Conservation (phyloP, 768 basidiomycete genomes). For the Pleurotus ostreatus region DNA sequence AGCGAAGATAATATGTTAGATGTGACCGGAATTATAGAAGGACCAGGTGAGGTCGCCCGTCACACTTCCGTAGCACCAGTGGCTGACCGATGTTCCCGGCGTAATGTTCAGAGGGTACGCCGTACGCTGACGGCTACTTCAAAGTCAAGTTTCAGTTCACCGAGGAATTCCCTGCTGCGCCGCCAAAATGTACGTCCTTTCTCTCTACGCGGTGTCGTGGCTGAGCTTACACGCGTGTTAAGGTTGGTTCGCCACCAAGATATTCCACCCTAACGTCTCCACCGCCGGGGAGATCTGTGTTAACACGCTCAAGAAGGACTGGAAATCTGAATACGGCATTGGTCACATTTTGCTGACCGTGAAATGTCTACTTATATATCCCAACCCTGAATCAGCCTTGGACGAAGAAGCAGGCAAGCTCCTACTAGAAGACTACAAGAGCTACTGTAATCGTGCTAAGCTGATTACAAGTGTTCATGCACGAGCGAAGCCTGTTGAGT, state of each 20-base stretch:
- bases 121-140: conserved; percentile 66
- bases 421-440: conserved; percentile 83
- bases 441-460: conserved; percentile 81
- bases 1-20: conserved; percentile 88
- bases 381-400: conserved; percentile 93
- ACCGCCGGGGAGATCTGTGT: conserved; percentile 90
- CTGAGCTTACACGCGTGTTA: conserved; percentile 4
- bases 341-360: conserved; percentile 88
- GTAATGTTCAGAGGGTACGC: conserved; percentile 47
- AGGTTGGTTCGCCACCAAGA: conserved; percentile 93
- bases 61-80: conserved; percentile 8
- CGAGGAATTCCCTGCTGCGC: conserved; percentile 89
- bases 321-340: conserved; percentile 90
- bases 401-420: conserved; percentile 96
- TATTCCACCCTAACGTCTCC: conserved; percentile 97
- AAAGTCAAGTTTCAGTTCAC: conserved; percentile 84
- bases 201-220: not conserved
- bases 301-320: conserved; percentile 96
- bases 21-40: conserved; percentile 84
- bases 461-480: conserved; percentile 92
- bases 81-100: conserved; percentile 21
- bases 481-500: conserved; percentile 68
- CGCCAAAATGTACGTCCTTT: conserved; percentile 80
- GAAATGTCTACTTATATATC: conserved; percentile 94
- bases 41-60: conserved; percentile 62